Percentiles rank a stretch among this genome's conserved stretches.
Conservation (phyloP, 306 rosid genomes). For the Vigna hirtella region DNA sequence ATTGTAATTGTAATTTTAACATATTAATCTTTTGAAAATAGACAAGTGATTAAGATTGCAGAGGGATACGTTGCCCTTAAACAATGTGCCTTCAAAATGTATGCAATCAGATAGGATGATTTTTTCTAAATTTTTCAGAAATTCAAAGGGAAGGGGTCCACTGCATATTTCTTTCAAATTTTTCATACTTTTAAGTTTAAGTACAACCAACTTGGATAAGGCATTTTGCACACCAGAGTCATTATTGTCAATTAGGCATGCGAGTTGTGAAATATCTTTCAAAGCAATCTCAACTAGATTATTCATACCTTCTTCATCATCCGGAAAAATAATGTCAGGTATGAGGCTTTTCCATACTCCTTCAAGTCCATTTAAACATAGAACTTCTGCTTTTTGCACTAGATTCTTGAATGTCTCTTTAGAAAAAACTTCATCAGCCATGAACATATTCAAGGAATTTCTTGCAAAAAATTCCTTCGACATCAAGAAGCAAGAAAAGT, state of each 20-base stretch:
- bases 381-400: not conserved
- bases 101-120: too few species aligned
- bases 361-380: rapidly evolving
- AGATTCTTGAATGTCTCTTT: not conserved
- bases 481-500: too few species aligned
- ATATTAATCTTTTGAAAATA: too few species aligned
- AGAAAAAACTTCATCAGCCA: not conserved
- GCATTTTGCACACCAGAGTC: not conserved
- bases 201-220: constrained; percentile 18
- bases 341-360: constrained; percentile 8
- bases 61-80: too few species aligned
- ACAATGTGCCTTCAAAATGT: too few species aligned
- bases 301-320: not conserved
- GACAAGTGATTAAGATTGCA: too few species aligned
- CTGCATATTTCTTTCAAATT: constrained; percentile 12
- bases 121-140: too few species aligned
- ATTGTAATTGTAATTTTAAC: too few species aligned
- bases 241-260: constrained; percentile 13
- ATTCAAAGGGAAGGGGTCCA: too few species aligned
- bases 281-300: not conserved
- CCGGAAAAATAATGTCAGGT: constrained; percentile 3
- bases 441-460: not conserved
- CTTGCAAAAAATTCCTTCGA: not conserved
- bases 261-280: rapidly evolving
- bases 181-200: not conserved